Evolutionary conservation across 2,329 filamentous ascomycete genomes (phyloP).

Genomic region (Exophiala sp.): DNA sequence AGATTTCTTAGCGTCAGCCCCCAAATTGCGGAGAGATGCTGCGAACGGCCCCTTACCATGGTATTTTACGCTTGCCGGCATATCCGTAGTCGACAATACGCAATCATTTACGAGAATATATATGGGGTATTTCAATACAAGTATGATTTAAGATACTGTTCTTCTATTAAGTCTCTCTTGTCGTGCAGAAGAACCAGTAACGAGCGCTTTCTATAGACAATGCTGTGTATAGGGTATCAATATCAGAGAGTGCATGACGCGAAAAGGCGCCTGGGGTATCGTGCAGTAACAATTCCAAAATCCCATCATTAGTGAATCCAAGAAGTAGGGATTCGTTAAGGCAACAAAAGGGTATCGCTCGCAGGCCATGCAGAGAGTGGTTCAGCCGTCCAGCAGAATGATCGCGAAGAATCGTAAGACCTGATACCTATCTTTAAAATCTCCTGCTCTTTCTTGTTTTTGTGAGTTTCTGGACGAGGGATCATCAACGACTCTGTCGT

Average conservation of each 20-base stretch:
- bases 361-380: conserved; percentile 6
- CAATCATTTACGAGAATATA: neutral
- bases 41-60: neutral
- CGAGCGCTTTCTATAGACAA: conserved; percentile 8
- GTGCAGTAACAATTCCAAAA: conserved; percentile 3
- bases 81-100: neutral
- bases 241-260: conserved; percentile 5
- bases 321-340: conserved; percentile 1
- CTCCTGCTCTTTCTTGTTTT: conserved; percentile 6
- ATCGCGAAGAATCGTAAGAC: conserved; percentile 10
- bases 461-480: neutral
- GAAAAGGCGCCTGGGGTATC: conserved; percentile 8
- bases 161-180: neutral
- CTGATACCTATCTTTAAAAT: conserved; percentile 1
- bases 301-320: neutral
- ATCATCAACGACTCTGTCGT: neutral
- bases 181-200: neutral
- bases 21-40: conserved; percentile 8
- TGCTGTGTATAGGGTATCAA: conserved; percentile 11
- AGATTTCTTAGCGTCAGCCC: neutral
- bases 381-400: conserved; percentile 15
- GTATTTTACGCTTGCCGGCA: neutral
- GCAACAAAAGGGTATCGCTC: conserved; percentile 10
- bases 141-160: neutral
- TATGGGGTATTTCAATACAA: neutral